phyloP scores from a whole-genome alignment of 257 asterid genomes.

The Nicotiana tabacum region DNA sequence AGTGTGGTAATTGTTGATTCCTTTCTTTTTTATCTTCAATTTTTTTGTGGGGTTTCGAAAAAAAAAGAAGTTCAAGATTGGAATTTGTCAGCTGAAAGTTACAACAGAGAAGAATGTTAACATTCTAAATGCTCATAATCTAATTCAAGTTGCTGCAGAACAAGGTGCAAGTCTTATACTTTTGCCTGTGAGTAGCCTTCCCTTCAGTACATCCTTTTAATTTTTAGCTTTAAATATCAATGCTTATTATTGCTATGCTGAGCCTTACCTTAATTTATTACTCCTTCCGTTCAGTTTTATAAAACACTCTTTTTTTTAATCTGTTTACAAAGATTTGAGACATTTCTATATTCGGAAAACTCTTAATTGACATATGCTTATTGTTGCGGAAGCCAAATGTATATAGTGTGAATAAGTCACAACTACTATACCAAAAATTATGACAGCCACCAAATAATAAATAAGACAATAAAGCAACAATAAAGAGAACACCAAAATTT shows the following conservation, averaged over 20 bases:
- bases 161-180: slow-evolving; percentile 36
- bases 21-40: not conserved
- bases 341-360: too few relatives aligned
- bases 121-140: slow-evolving; percentile 18
- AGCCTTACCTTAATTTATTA: not conserved
- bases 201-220: not conserved
- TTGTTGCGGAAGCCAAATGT: too few relatives aligned
- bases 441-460: too few relatives aligned
- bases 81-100: slow-evolving; percentile 38
- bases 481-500: too few relatives aligned
- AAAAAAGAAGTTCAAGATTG: slow-evolving; percentile 33
- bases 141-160: slow-evolving; percentile 28
- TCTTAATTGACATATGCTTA: too few relatives aligned
- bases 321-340: too few relatives aligned
- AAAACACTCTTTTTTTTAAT: too few relatives aligned
- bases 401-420: too few relatives aligned
- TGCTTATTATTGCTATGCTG: not conserved
- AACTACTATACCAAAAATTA: too few relatives aligned
- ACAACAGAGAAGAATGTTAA: slow-evolving; percentile 26
- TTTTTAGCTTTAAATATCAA: not conserved
- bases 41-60: not conserved
- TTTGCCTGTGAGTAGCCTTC: slow-evolving; percentile 32
- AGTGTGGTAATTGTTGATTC: not conserved
- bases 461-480: too few relatives aligned
- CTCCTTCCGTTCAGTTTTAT: too few relatives aligned